These are phyloP conservation scores for Didymella arachidicola DNA, from an alignment of 2,329 filamentous ascomycete genomes.

Conservation along the genomic window DNA sequence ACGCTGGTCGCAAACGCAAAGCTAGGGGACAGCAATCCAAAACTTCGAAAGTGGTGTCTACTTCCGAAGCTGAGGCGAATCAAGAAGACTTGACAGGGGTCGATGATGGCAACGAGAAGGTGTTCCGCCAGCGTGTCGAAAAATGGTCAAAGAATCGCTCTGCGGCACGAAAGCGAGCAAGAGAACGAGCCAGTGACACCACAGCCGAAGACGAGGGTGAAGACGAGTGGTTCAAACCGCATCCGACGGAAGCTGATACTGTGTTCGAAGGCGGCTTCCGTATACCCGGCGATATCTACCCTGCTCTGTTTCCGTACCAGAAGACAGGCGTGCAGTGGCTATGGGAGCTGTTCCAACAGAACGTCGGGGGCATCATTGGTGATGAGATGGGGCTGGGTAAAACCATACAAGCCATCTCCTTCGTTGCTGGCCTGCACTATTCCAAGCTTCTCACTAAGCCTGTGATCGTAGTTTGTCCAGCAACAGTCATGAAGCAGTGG, in stretches of 20 bases:
- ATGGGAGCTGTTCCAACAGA: slow-evolving; percentile 86
- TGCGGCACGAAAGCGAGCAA: slow-evolving; percentile 62
- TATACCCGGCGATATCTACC: slow-evolving; percentile 90
- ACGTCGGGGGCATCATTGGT: slow-evolving; percentile 91
- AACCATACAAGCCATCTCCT: slow-evolving; percentile 82
- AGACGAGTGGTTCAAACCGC: slow-evolving; percentile 83
- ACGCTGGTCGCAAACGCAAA: slow-evolving; percentile 49
- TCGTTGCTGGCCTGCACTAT: slow-evolving; percentile 89
- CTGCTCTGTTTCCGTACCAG: slow-evolving; percentile 93
- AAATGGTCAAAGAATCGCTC: slow-evolving; percentile 75
- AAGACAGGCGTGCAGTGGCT: slow-evolving; percentile 98
- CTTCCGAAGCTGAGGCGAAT: slow-evolving; percentile 36
- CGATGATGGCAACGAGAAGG: slow-evolving; percentile 86
- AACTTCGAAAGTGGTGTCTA: slow-evolving; percentile 26
- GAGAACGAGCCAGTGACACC: slow-evolving; percentile 44
- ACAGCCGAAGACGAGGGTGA: slow-evolving; percentile 49
- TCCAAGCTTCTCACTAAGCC: slow-evolving; percentile 85
- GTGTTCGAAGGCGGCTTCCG: slow-evolving; percentile 76
- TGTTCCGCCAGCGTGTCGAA: slow-evolving; percentile 78
- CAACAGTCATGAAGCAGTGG: slow-evolving; percentile 96
- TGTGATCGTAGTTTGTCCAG: slow-evolving; percentile 89
- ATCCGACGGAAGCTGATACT: slow-evolving; percentile 81
- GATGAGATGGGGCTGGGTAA: slow-evolving; percentile 99
- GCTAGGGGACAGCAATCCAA: slow-evolving; percentile 39
- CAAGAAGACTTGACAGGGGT: slow-evolving; percentile 68